Conservation (phyloP, 2,329 filamentous ascomycete genomes). For the Ceratocystis albifundus region DNA sequence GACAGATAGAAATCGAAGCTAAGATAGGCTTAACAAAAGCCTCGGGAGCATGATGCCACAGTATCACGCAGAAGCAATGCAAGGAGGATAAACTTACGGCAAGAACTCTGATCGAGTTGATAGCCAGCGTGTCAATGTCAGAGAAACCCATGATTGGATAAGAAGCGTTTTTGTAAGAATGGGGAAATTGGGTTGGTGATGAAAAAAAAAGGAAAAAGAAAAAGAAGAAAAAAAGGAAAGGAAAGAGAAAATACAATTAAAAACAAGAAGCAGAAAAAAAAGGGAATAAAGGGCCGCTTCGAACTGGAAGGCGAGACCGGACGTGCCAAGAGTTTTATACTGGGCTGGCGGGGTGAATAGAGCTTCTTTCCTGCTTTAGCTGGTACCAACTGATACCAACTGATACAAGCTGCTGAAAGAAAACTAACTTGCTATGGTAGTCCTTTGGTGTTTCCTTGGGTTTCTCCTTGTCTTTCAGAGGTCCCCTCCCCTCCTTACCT, state of each 20-base stretch:
- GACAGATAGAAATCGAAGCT: background rate
- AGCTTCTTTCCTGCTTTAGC: slow-evolving; percentile 9
- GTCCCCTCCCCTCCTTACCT: background rate
- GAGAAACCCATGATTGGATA: slow-evolving; percentile 67
- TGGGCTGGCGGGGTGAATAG: slow-evolving; percentile 23
- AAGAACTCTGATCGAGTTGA: slow-evolving; percentile 96
- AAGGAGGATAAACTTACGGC: slow-evolving; percentile 58
- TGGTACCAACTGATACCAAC: background rate
- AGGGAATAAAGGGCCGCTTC: slow-evolving; percentile 25
- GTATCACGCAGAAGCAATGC: slow-evolving; percentile 20
- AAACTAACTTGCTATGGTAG: too few relatives aligned
- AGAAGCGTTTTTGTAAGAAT: slow-evolving; percentile 14
- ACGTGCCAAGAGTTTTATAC: slow-evolving; percentile 21
- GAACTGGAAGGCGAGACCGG: slow-evolving; percentile 24
- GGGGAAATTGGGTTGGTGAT: slow-evolving; percentile 21
- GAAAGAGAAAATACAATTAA: slow-evolving; percentile 24
- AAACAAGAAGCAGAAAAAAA: slow-evolving; percentile 26
- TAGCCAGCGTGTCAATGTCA: slow-evolving; percentile 77
- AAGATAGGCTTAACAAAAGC: slow-evolving; percentile 29
- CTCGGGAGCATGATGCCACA: slow-evolving; percentile 26
- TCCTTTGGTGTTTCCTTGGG: too few relatives aligned
- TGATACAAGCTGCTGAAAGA: background rate
- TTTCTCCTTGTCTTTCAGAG: background rate
- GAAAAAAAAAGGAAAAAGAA: slow-evolving; percentile 24
- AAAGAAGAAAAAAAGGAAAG: slow-evolving; percentile 23